A percentile compares a stretch with the other conserved stretches of the same genome.
Conservation (phyloP, 2,329 filamentous ascomycete genomes). For the Talaromyces sp. region DNA sequence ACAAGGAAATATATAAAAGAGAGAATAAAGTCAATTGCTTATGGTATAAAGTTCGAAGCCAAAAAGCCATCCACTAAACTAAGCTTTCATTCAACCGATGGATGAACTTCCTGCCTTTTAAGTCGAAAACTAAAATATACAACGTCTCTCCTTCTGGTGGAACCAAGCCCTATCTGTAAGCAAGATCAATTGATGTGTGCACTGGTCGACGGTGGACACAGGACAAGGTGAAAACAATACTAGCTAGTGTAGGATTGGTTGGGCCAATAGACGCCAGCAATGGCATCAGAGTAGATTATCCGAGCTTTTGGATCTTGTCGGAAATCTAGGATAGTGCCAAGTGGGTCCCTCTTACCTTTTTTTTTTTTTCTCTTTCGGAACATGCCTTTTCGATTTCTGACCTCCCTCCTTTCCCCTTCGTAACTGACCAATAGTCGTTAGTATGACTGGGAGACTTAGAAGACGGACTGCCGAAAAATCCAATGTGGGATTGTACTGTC, state of each 20-base stretch:
- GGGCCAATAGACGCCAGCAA: constrained; percentile 1
- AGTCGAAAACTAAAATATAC: constrained; percentile 4
- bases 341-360: background rate
- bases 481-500: background rate
- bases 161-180: background rate
- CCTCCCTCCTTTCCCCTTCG: background rate
- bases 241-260: background rate
- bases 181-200: background rate
- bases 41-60: background rate
- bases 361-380: constrained; percentile 4
- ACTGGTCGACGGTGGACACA: background rate
- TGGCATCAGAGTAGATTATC: constrained; percentile 2
- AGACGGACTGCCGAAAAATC: background rate
- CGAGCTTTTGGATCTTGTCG: constrained; percentile 9
- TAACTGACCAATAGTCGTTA: background rate
- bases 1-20: background rate
- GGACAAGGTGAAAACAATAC: background rate
- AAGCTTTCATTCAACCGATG: constrained; percentile 1
- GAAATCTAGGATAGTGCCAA: constrained; percentile 5
- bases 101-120: constrained; percentile 3
- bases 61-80: background rate
- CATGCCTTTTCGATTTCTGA: constrained; percentile 2
- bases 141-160: background rate
- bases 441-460: background rate
- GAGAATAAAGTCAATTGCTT: constrained; percentile 4